phyloP scores from a whole-genome alignment of 352 stramenopile genomes.

The Phytophthora tentaculata region DNA sequence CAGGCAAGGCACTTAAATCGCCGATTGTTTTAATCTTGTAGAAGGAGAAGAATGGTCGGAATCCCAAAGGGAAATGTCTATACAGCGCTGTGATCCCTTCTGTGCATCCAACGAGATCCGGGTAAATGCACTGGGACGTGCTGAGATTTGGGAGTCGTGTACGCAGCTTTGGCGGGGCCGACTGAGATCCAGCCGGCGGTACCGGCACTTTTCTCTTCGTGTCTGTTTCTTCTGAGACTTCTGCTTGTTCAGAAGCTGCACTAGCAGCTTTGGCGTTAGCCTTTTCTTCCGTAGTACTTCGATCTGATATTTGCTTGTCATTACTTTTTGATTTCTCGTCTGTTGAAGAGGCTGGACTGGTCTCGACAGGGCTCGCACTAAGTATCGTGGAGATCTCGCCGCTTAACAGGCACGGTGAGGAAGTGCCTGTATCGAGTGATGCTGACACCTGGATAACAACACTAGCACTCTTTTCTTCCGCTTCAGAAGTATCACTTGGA shows the following conservation, averaged over 20 bases:
- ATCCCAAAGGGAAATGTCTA: constrained; percentile 57
- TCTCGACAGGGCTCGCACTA: constrained; percentile 11
- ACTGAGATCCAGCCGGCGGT: constrained; percentile 18
- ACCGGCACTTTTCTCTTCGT: background rate
- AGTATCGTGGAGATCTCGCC: constrained; percentile 12
- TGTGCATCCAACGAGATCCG: constrained; percentile 48
- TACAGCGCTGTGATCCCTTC: constrained; percentile 60
- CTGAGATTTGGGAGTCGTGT: constrained; percentile 13
- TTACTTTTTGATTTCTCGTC: constrained; percentile 5
- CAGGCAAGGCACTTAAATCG: constrained; percentile 57
- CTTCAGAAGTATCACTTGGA: constrained; percentile 12
- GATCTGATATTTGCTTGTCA: background rate
- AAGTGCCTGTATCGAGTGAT: constrained; percentile 23
- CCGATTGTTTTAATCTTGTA: constrained; percentile 78
- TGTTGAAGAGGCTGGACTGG: constrained; percentile 11
- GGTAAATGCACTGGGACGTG: constrained; percentile 43
- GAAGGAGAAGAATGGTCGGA: constrained; percentile 63
- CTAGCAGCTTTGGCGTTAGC: background rate
- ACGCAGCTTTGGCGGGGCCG: constrained; percentile 19
- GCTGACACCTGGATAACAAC: constrained; percentile 10
- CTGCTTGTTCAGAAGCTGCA: constrained; percentile 1
- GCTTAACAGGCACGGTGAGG: constrained; percentile 28
- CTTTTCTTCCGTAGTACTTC: background rate
- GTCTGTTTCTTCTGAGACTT: background rate
- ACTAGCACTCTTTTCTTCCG: constrained; percentile 12